Base-by-base conservation (phyloP, 108 stramenopile genomes). In the Skeletonema tropicum region DNA sequence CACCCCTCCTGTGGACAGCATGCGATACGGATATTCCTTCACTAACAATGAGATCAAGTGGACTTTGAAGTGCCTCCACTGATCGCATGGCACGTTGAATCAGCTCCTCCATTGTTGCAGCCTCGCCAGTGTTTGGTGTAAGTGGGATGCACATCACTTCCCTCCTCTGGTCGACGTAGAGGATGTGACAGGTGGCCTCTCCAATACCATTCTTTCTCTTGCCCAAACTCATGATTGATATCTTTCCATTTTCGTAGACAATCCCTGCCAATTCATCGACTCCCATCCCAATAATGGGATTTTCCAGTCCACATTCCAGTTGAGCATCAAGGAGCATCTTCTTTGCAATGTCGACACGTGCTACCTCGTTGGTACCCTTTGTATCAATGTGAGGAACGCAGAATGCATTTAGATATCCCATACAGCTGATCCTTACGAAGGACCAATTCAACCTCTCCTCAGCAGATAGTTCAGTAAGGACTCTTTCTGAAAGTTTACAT, bases 141-240 rank as follows among this genome's bases (percentile, higher is more conserved):
- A 68, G 29, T 6, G 68, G 68, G n/a, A 68, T 68, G n/a, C 25
- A 26, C 59, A 26, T 60, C 1, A 55, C 68, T 14, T 68, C 68
- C 23, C 60, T 68, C 25, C 68, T 30, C 15, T 68, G 59, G n/a
- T 68, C 60, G 8, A 68, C 68, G 31, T 60, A 68, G 0, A 76
- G 35, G 0, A 78, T 66, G 30, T 78, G 77, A 36, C 72, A 73
- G 12, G 77, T 78, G 15, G 77, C 77, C 21, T 78, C 41, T 17
- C 77, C 77, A 60, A 64, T 66, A 7, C 77, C 71, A 48, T 58
- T 78, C 14, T 52, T 39, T 23, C 72, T 29, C 33, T 33, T 14
- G 23, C 77, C n/a, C 41, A 13, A 26, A 60, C 71, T 39, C 52
- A 55, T 55, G 23, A 55, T 55, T 21, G 52, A 19, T 55, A 55